Evolutionary conservation across 257 asterid species (phyloP), one percentile per base, ranked within the genome.

Genomic region (Haberlea rhodopensis): DNA sequence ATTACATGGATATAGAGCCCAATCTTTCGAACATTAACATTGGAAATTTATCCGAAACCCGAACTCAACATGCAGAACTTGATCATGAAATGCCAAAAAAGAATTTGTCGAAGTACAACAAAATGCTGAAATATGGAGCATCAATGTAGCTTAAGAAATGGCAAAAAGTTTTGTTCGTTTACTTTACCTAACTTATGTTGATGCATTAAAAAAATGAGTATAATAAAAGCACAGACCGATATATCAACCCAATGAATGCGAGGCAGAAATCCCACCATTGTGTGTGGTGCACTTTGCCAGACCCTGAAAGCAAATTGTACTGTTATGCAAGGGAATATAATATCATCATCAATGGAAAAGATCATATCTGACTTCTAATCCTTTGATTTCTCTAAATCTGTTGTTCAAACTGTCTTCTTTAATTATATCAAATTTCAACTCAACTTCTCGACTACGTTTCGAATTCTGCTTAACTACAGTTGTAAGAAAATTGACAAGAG

Each of bases 201-300:
- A 21, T 22, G 29, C 26, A 37, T 53, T 8, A 8, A 55, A 8
- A 21, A 24, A 51, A n/a, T 28, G 45, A 22, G 34, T 31, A 24
- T 18, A 62, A 53, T 23, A 62, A 60, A 24, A 74, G 69, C 55
- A 65, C 83, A 40, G 79, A 87, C 95, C 89, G 73, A 68, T 55
- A 76, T 71, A 53, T 83, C 84, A 68, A 83, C 71, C 91, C 94
- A 80, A 71, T 87, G 95, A 52, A 82, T 54, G 65, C 95, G 94
- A n/a, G 95, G 97, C 66, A 89, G 95, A 74, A 89, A 89, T 46
- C 97, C 97, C 72, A 89, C 97, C 94, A 87, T 87, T 37, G 95
- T 32, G 72, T 85, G 85, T 32, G 91, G 84, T 58, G 95, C 87
- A 78, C 85, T 87, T 71, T 75, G 87, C 97, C 94, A 87, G 53